These are phyloP conservation scores for Populus euphratica DNA, from an alignment of 345 rosid species.

Conservation along the genomic window DNA sequence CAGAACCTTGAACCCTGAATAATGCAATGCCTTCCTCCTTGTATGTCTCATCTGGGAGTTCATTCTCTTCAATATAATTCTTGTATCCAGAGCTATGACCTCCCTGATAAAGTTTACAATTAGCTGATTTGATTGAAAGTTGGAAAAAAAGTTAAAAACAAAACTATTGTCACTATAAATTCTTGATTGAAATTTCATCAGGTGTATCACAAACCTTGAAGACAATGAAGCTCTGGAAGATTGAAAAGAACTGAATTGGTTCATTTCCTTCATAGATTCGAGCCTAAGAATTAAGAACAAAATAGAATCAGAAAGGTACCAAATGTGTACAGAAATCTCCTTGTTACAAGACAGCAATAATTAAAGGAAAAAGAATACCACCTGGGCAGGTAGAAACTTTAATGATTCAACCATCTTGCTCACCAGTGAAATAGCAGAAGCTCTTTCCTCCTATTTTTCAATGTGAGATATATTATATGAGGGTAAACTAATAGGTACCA, in stretches of 20 bases:
- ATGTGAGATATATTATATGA: background rate
- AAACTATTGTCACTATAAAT: background rate
- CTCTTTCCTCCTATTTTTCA: background rate
- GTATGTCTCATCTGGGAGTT: constrained; percentile 73
- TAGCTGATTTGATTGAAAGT: constrained; percentile 11
- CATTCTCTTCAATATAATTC: constrained; percentile 66
- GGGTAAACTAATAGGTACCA: background rate
- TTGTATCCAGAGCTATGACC: constrained; percentile 86
- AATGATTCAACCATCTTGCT: constrained; percentile 84
- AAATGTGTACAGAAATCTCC: constrained; percentile 6
- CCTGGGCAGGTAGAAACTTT: constrained; percentile 83
- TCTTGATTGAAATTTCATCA: constrained; percentile 5
- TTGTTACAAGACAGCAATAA: background rate
- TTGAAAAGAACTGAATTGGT: constrained; percentile 79
- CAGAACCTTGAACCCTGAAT: constrained; percentile 90
- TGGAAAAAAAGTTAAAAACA: background rate
- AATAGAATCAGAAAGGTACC: constrained; percentile 19
- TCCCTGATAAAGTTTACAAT: constrained; percentile 52
- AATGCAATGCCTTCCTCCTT: constrained; percentile 73
- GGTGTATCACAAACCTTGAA: constrained; percentile 60
- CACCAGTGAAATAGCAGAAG: constrained; percentile 58
- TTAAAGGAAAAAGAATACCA: constrained; percentile 30
- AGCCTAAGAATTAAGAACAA: constrained; percentile 47
- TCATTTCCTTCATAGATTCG: constrained; percentile 89
- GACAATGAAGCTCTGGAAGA: constrained; percentile 84